Base-by-base conservation (phyloP, 108 stramenopile genomes). In the Thalassiosira profunda region DNA sequence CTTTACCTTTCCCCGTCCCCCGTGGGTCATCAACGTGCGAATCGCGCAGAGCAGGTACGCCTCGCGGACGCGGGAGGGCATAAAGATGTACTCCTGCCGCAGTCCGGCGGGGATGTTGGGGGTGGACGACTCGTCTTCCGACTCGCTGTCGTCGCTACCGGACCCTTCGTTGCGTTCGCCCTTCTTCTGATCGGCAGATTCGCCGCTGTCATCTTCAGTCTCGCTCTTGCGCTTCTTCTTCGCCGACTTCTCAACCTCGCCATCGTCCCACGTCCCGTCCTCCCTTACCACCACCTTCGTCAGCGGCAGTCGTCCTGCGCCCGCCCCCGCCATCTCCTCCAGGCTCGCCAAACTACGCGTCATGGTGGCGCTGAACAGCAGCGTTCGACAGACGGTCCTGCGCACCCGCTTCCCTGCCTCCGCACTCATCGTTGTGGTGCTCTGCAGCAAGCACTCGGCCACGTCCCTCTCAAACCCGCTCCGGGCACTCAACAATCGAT, bases 291-390 rank as follows among this genome's bases (percentile, higher is more conserved):
- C 80, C 66, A 92, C 86, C 69, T 88, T 94, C 49, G 59, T 64
- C 41, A 89, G 58, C 11, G 86, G 89, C 73, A 89, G 56, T 36
- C 87, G 61, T 15, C 91, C 93, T 37, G 70, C 53, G 18, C 85
- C 93, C 10, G 63, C 86, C 17, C 88, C 90, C 3, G 91, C 93
- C 70, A 91, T 85, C 52, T 84, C 81, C 80, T 93, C 84, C 52
- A 97, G 44, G 60, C 81, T 84, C 48, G 85, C 75, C 67, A 99
- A 72, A 58, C 86, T 87, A 40, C 76, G 54, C 26, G 98, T 98
- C 92, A 99, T 83, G 30, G 99, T 99, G 12, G 99, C 99, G 68
- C 93, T 93, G 72, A 98, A 98, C 31, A 98, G 71, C 23, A 98
- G 64, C n/a, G 98, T 99, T 48, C 97, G 92, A 30, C 98, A 95